These are phyloP conservation scores for Plectosphaerella sp. DNA, from an alignment of 2,329 filamentous ascomycete genomes.

Conservation along the genomic window DNA sequence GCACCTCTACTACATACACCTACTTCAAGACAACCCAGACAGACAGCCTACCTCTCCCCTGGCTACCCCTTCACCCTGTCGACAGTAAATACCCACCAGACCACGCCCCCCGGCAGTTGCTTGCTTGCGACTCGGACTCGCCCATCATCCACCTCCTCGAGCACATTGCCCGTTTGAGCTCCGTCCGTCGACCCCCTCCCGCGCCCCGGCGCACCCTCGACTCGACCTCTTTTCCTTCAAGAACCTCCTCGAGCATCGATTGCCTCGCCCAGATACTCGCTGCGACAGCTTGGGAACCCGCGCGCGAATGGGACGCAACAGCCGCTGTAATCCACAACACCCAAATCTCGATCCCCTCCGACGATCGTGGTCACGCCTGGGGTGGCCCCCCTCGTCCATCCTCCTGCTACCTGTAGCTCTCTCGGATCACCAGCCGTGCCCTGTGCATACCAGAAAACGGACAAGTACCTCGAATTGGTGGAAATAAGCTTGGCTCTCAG, in stretches of 20 bases:
- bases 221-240: too few relatives aligned
- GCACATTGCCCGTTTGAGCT: too few relatives aligned
- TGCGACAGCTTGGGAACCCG: too few relatives aligned
- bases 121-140: too few relatives aligned
- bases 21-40: not conserved
- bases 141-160: too few relatives aligned
- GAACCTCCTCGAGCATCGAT: not conserved
- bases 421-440: not conserved
- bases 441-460: not conserved
- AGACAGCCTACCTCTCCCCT: not conserved
- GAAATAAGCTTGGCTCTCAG: constrained; percentile 4
- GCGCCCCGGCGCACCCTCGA: too few relatives aligned
- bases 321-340: not conserved
- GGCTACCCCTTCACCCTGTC: too few relatives aligned
- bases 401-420: not conserved
- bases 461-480: constrained; percentile 3
- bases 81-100: too few relatives aligned
- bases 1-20: constrained; percentile 2
- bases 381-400: not conserved
- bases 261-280: not conserved
- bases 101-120: too few relatives aligned
- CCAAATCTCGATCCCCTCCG: constrained; percentile 1
- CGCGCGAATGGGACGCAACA: too few relatives aligned
- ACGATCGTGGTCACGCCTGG: not conserved
- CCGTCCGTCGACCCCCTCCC: too few relatives aligned